Evolutionary conservation across 345 rosid genomes (phyloP).

Genomic region (Hibiscus syriacus): DNA sequence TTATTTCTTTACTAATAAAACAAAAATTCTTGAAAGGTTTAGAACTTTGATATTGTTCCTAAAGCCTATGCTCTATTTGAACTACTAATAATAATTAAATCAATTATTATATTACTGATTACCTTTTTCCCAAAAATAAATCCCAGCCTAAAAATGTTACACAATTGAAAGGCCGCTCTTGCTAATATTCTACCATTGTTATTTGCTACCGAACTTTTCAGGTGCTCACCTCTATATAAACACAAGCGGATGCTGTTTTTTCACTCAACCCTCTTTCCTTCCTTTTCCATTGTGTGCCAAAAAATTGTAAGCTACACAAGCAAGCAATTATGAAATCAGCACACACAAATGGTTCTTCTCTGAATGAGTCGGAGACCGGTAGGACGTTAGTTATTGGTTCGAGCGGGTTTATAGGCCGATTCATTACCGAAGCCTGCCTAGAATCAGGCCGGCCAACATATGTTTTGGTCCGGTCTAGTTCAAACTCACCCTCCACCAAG

Average conservation of each 20-base stretch:
- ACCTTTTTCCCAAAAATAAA: too few species aligned
- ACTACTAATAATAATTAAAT: too few species aligned
- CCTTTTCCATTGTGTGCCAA: neutral
- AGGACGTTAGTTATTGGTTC: conserved; percentile 21
- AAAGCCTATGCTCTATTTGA: too few species aligned
- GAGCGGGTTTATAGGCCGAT: conserved; percentile 25
- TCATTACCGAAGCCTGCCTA: conserved; percentile 26
- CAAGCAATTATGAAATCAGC: neutral
- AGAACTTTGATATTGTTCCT: too few species aligned
- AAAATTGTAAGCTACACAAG: neutral
- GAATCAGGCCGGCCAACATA: conserved; percentile 23
- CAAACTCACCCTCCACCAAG: conserved; percentile 1
- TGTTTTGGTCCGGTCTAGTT: conserved; percentile 17
- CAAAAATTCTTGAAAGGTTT: too few species aligned
- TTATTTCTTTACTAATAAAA: too few species aligned
- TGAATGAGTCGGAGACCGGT: neutral
- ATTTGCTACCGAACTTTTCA: neutral
- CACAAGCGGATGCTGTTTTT: neutral
- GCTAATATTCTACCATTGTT: neutral
- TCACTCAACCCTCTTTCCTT: neutral
- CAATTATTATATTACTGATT: too few species aligned
- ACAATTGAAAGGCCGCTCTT: neutral
- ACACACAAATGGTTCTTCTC: conserved; percentile 4
- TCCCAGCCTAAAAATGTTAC: neutral
- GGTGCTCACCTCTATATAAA: conserved; percentile 1